Conservation (phyloP, 2,329 filamentous ascomycete genomes). For the Pseudogymnoascus sp. region DNA sequence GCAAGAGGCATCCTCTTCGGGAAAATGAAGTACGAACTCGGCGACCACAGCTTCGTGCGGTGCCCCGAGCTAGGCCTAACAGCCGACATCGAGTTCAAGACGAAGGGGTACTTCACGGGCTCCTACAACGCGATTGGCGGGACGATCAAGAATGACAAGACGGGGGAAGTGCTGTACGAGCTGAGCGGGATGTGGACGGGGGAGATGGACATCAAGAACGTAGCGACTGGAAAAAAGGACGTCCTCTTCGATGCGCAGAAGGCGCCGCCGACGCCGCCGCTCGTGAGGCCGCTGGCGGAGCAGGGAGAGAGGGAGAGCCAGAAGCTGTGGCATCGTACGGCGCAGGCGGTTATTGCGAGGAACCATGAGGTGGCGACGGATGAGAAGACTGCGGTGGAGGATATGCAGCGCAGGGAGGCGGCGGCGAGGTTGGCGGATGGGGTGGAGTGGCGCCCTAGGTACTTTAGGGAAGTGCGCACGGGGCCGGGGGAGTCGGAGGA, state of each 20-base stretch:
- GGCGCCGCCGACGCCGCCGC: constrained; percentile 67
- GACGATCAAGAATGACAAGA: constrained; percentile 78
- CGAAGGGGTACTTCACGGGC: constrained; percentile 92
- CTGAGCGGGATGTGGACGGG: constrained; percentile 88
- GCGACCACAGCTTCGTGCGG: constrained; percentile 86
- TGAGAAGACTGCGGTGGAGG: constrained; percentile 94
- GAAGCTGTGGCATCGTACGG: constrained; percentile 74
- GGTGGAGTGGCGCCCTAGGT: constrained; percentile 77
- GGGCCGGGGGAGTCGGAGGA: constrained; percentile 66
- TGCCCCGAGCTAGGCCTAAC: constrained; percentile 82
- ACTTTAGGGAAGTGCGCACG: constrained; percentile 70
- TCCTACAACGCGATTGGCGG: constrained; percentile 96
- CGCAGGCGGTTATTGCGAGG: constrained; percentile 69
- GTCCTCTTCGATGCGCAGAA: constrained; percentile 80
- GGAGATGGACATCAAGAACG: constrained; percentile 86
- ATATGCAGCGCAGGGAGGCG: constrained; percentile 83
- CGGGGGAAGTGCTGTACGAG: constrained; percentile 82
- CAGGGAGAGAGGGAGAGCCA: constrained; percentile 89
- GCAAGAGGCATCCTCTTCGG: constrained; percentile 93
- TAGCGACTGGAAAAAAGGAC: constrained; percentile 84
- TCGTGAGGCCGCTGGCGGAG: constrained; percentile 69
- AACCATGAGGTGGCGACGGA: constrained; percentile 88
- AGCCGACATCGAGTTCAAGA: constrained; percentile 96
- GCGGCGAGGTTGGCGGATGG: constrained; percentile 69
- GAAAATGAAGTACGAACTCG: constrained; percentile 99